Percentiles rank a stretch among this genome's conserved stretches.
Evolutionary conservation across 805 yeast species (phyloP).

Genomic region (Hemisphaericaspora nanyangensis): DNA sequence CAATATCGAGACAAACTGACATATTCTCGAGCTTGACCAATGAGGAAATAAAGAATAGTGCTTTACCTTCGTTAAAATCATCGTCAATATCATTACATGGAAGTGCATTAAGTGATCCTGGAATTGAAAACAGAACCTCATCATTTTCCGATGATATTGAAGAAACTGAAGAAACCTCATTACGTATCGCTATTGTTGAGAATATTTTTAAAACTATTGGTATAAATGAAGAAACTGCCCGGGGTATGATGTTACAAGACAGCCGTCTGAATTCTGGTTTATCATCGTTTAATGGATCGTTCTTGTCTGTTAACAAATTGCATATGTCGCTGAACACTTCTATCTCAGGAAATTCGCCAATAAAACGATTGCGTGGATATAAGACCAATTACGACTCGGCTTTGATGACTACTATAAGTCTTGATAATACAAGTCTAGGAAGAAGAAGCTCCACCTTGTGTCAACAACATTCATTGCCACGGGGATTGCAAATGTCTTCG

Average conservation of each 20-base stretch:
- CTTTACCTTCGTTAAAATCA: conserved; percentile 2
- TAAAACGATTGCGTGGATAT: not conserved
- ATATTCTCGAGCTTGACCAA: not conserved
- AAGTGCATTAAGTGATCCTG: not conserved
- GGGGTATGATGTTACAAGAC: not conserved
- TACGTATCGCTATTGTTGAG: conserved; percentile 64
- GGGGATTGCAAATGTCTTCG: not conserved
- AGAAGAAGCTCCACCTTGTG: not conserved
- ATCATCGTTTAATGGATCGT: conserved; percentile 27
- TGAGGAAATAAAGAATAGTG: conserved; percentile 11
- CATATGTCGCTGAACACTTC: not conserved
- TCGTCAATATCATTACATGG: conserved; percentile 13
- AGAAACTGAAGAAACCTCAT: conserved; percentile 66
- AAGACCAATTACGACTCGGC: not conserved
- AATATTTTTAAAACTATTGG: conserved; percentile 69
- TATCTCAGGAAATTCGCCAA: not conserved
- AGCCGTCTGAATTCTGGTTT: conserved; percentile 7
- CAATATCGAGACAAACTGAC: conserved; percentile 40
- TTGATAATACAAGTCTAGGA: conserved; percentile 1
- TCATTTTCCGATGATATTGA: conserved; percentile 52
- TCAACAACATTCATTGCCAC: not conserved
- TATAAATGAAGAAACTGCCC: conserved; percentile 28
- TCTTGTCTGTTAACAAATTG: conserved; percentile 15
- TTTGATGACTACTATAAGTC: conserved; percentile 6
- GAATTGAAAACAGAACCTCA: not conserved